Evolutionary conservation across 2,329 filamentous ascomycete species (phyloP).

Genomic region (Fusarium setosum): DNA sequence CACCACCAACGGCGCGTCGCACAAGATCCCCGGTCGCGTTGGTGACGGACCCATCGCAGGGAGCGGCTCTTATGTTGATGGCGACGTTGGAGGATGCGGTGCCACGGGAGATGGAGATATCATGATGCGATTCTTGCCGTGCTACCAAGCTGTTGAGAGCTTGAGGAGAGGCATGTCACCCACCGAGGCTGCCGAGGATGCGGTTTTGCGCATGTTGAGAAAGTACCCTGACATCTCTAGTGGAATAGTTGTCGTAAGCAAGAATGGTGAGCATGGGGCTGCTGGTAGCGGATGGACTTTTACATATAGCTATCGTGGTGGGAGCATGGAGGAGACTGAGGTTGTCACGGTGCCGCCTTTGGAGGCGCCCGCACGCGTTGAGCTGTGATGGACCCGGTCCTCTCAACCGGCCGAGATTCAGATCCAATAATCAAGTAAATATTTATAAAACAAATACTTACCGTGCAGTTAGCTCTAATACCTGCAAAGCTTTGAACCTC

Average conservation of each 20-base stretch:
- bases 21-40: constrained; percentile 66
- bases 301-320: constrained; percentile 62
- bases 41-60: constrained; percentile 67
- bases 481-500: no score
- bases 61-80: constrained; percentile 66
- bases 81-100: constrained; percentile 64
- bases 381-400: not conserved
- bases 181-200: constrained; percentile 61
- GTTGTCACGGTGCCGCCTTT: constrained; percentile 56
- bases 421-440: no score
- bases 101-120: constrained; percentile 68
- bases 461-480: no score
- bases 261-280: constrained; percentile 59
- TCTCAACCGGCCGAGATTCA: no score
- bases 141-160: constrained; percentile 68
- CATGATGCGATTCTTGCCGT: constrained; percentile 68
- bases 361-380: constrained; percentile 1
- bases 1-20: constrained; percentile 65
- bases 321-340: constrained; percentile 56
- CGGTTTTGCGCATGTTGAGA: constrained; percentile 59
- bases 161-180: constrained; percentile 61
- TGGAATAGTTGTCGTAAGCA: constrained; percentile 64
- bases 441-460: no score
- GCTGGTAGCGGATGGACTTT: constrained; percentile 67
- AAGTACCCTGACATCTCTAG: constrained; percentile 59